Evolutionary conservation across 148 eudicot species (phyloP), one percentile per base, ranked within the genome.

Genomic region (Euryodendron excelsum): DNA sequence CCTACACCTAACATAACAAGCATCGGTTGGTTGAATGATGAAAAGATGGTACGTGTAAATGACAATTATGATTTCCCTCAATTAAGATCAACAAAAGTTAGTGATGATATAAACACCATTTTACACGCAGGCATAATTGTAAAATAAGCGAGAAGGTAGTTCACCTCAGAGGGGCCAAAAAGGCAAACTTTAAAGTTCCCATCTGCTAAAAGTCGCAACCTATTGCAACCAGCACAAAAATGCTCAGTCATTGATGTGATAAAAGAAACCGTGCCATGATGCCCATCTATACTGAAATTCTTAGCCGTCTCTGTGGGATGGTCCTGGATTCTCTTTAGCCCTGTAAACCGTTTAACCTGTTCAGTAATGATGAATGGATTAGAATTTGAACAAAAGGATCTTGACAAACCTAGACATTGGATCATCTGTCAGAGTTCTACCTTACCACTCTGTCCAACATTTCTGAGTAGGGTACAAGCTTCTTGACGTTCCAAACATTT

Each of bases 191-290:
- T 95, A 44, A 95, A 90, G 81, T 91, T 95, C 62, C 98, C 98
- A 84, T 95, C 98, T 27, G 98, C 97, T 79, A 95, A 82, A 82
- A 95, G 90, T 63, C 98, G 90, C 82, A 95, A 75, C 72, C 98
- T 89, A 70, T 93, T 95, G 88, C 98, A 95, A 67, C 98, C 92
- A 74, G 90, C 90, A 84, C 98, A 95, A 64, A 95, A 95, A 79
- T 95, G 98, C 85, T 95, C 94, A 2, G 97, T 95, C 98, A 95
- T 95, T 44, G 98, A 95, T 76, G 98, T 95, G 73, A 95, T 95
- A 71, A 95, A 95, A 69, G 98, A 95, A 83, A 95, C 96, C 62
- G 94, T 86, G 62, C 98, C 98, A 31, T 69, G 79, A 85, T 93
- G 94, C 55, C 96, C 98, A 84, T 93, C 96, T 79, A 95, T 85